Evolutionary conservation across 2,329 filamentous ascomycete species (phyloP), one percentile per base, ranked within the genome.

Genomic region (Reticulascus tulasneorum): DNA sequence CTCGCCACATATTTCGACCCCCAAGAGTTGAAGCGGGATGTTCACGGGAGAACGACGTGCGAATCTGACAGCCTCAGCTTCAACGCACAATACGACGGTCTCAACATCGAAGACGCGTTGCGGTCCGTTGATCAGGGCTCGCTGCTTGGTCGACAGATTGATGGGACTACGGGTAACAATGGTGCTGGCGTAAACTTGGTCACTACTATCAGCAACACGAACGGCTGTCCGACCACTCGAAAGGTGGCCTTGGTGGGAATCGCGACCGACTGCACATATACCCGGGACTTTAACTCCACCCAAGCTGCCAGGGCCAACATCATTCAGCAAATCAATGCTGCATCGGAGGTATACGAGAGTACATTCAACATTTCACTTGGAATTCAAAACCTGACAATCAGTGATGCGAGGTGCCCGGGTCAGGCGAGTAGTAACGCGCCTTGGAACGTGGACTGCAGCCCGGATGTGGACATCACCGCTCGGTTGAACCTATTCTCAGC

Each of bases 341-440:
- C 93, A 1, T 96, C 91, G 2, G 77, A 81, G 44, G 66, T 96
- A 9, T 98, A 93, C 55, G 93, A 98, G 59, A 79, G 73, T 49
- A 86, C 86, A 7, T 97, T 98, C 67, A 96, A 96, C 61, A 91
- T 98, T 51, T 91, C 90, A 0, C 78, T 98, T 23, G 93, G 89
- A 27, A 78, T 98, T 42, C 79, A 83, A 48, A 94, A 95, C 54
- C 63, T 98, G 35, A 85, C 88, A 20, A 77, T 96, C 43, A 86
- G 79, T 38, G 79, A 86, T 28, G 62, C 73, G 5, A 67, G 69
- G n/a, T 98, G 93, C 53, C 87, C 91, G 0, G 77, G 77, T 5
- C 75, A 79, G 0, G 66, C 84, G 6, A 72, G 81, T 9, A 55
- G 76, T 3, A 74, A 80, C 5, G 82, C 86, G 1, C 81, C 81